Evolutionary conservation across 2,329 filamentous ascomycete species (phyloP).

Genomic region (Calycina herbarum): DNA sequence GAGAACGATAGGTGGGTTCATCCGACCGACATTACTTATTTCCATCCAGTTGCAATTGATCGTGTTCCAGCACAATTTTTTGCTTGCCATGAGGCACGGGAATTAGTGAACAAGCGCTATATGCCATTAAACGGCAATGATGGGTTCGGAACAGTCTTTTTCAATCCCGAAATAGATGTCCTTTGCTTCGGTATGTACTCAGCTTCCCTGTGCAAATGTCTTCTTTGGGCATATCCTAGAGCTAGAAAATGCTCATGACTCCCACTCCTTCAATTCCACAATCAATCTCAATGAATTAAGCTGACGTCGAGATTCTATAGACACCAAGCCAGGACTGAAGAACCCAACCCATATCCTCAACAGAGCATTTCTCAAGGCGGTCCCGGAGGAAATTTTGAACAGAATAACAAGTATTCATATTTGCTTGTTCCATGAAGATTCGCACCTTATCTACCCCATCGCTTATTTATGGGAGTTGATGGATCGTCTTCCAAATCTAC

Average conservation of each 20-base stretch:
- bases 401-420: background rate
- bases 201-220: too few species aligned
- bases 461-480: background rate
- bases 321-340: too few species aligned
- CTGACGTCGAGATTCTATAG: too few species aligned
- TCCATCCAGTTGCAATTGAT: background rate
- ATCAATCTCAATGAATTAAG: background rate
- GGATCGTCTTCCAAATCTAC: background rate
- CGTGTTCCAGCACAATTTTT: background rate
- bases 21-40: background rate
- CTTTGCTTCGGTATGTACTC: background rate
- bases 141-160: background rate
- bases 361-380: background rate
- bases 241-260: background rate
- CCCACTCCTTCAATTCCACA: background rate
- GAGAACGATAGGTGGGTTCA: background rate
- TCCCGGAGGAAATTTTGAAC: background rate
- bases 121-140: conserved; percentile 1
- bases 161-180: background rate
- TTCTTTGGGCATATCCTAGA: too few species aligned
- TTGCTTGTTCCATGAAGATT: background rate
- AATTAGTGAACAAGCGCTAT: background rate
- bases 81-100: conserved; percentile 4
- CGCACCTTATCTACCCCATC: too few species aligned
- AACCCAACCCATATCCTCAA: too few species aligned